Evolutionary conservation across 306 rosid genomes (phyloP), one percentile per base, ranked within the genome.

Genomic region (Rubus idaeus): DNA sequence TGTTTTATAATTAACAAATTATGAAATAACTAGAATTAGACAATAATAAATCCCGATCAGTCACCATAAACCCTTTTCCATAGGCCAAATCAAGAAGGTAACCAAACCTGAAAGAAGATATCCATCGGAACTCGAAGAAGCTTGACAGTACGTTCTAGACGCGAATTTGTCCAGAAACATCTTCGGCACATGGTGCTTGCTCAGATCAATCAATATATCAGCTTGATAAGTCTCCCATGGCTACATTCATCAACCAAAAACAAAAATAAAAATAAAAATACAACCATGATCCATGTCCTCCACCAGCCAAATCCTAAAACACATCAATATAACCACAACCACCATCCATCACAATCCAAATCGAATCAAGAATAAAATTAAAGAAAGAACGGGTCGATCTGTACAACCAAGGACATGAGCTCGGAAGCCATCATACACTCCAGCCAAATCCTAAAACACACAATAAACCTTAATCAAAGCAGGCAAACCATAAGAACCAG

Each of bases 141-240:
- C 76, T 90, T 88, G 77, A 93, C 97, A 0, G 90, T 89, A n/a
- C n/a, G n/a, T n/a, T 42, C 89, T 72, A 73, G 75, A 93, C 20
- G 97, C 97, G 45, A 90, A 20, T 85, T 83, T 93, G 68, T 93
- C 97, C 81, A 75, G 20, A 66, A 89, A 87, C 49, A 74, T 79
- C 77, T 83, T 93, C 17, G 97, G 97, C 57, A 80, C 88, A 56
- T 93, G 96, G 77, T 93, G 97, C 77, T 87, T 90, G 49, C 73
- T 80, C 80, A 93, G 68, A 84, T 93, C 97, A 13, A 93, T 88
- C 37, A 91, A 89, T 35, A 89, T 4, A 73, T 93, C 83, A 9
- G 96, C 74, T 7, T 37, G 47, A 55, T 93, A 93, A 53, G 91
- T 83, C 37, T 93, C 92, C 94, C 96, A 85, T 42, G 97, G 97